Base-by-base conservation (phyloP, 768 basidiomycete genomes). In the Rhodotorula diobovata region DNA sequence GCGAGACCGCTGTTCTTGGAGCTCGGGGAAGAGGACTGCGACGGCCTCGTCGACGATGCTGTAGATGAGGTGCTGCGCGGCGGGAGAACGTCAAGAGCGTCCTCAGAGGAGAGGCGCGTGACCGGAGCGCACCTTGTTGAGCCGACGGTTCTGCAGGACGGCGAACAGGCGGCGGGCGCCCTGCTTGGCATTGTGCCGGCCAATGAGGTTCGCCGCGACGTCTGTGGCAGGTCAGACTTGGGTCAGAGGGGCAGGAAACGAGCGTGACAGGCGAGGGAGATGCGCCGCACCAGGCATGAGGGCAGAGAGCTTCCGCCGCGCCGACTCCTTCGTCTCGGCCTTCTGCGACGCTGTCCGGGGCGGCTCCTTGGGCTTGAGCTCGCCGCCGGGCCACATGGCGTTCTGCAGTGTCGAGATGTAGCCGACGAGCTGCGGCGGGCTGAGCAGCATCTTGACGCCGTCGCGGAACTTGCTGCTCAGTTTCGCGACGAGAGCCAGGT, bases 141-240 rank as follows among this genome's bases (percentile, higher is more conserved):
- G 83, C n/a, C 95, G 86, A 58, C 88, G 86, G 79, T 97, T 96
- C 81, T 99, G 96, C 54, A 98, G 79, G 4, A 95, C 92, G 10
- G 93, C 88, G 79, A 98, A 97, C 70, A 96, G 90, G 60, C 93
- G 85, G 51, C 93, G 85, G 16, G 95, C 93, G 25, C 94, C 96
- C 54, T 93, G 85, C 21, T 93, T 87, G 28, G 95, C 93, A 78
- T 99, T 98, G 7, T 90, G 89, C 41, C 93, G 86, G n/a, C 96
- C 96, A 75, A 97, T 97, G 89, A 97, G 93, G 77, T 96, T 97
- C 14, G 95, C 92, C 43, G 91, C 93, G 63, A 97, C 81, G 78
- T 98, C 95, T 96, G 75, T 32, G 67, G 20, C 8, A 39, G 8
- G 15, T 41, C 39, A 39, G 37, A 1, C 18, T 6, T 25, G 39